Conservation (phyloP, 108 stramenopile genomes). For the Pseudonitzschia multistriata region DNA sequence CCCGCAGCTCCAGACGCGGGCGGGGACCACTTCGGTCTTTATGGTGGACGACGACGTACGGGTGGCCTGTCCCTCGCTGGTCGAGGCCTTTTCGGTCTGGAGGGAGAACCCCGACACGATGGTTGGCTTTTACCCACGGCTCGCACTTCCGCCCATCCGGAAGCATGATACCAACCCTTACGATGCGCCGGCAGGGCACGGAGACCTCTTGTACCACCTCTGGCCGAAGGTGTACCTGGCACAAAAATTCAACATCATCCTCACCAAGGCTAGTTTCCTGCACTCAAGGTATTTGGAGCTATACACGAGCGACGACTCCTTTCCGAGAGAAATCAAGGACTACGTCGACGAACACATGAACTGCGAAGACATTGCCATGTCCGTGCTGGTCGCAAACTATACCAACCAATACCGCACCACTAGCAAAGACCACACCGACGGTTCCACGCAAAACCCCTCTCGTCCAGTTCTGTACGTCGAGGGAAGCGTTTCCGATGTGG, state of each 20-base stretch:
- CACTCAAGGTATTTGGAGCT: constrained; percentile 49
- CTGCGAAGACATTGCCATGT: constrained; percentile 72
- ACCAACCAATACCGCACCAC: too few species aligned
- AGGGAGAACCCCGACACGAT: constrained; percentile 40
- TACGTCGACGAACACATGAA: constrained; percentile 65
- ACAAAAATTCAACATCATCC: constrained; percentile 46
- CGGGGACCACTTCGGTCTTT: constrained; percentile 43
- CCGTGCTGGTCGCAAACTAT: constrained; percentile 55
- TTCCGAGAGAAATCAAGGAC: constrained; percentile 49
- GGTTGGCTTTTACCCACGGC: constrained; percentile 66
- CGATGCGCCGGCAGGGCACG: neutral
- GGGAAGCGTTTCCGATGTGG: constrained; percentile 44
- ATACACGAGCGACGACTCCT: constrained; percentile 29
- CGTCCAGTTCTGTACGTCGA: constrained; percentile 49
- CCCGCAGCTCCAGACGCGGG: constrained; percentile 22
- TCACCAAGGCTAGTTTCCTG: constrained; percentile 65
- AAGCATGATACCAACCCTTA: neutral
- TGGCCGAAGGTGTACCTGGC: constrained; percentile 50
- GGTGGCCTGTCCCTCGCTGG: constrained; percentile 43
- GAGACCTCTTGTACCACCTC: constrained; percentile 37
- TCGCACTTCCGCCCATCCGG: constrained; percentile 30
- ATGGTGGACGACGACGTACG: constrained; percentile 73
- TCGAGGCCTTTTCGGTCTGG: constrained; percentile 45
- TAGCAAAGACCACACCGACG: neutral
- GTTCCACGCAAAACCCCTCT: constrained; percentile 6